Conservation (phyloP, 768 basidiomycete genomes). For the Trichaptum fuscoviolaceum region DNA sequence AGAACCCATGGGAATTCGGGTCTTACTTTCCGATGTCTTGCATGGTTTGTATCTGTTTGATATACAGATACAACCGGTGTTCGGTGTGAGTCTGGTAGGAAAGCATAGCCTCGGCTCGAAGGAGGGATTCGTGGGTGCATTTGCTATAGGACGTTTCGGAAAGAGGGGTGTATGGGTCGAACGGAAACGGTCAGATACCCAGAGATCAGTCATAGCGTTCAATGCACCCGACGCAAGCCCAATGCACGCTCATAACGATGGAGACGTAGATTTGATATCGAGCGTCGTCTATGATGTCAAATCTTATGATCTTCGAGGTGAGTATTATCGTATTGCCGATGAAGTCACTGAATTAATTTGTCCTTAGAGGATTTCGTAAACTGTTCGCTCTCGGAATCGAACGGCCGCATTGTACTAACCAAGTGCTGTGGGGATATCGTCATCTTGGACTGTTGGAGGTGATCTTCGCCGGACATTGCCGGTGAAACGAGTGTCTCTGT, state of each 20-base stretch:
- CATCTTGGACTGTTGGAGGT: not conserved
- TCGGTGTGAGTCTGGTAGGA: conserved; percentile 40
- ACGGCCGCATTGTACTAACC: not conserved
- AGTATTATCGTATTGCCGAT: not conserved
- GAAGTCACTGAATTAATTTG: not conserved
- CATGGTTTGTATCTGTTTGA: conserved; percentile 49
- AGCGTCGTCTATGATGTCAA: conserved; percentile 26
- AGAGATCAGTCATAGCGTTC: conserved; percentile 43
- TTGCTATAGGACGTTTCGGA: conserved; percentile 42
- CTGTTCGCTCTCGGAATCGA: not conserved
- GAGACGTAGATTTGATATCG: conserved; percentile 19
- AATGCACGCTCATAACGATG: conserved; percentile 3
- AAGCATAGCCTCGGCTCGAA: conserved; percentile 17
- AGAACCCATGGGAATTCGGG: conserved; percentile 28
- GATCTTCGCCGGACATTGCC: not conserved
- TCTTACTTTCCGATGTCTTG: conserved; percentile 37
- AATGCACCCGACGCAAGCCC: conserved; percentile 10
- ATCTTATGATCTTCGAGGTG: conserved; percentile 38
- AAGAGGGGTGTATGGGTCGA: conserved; percentile 54
- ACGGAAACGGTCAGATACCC: conserved; percentile 36
- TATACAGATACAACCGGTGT: conserved; percentile 30
- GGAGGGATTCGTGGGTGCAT: conserved; percentile 47
- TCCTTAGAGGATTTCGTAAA: not conserved
- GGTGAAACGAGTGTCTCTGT: too few relatives aligned
- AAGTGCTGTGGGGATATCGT: not conserved